These are phyloP conservation scores for Populus hybrid DNA, from an alignment of 441 rosid species.

Conservation along the genomic window DNA sequence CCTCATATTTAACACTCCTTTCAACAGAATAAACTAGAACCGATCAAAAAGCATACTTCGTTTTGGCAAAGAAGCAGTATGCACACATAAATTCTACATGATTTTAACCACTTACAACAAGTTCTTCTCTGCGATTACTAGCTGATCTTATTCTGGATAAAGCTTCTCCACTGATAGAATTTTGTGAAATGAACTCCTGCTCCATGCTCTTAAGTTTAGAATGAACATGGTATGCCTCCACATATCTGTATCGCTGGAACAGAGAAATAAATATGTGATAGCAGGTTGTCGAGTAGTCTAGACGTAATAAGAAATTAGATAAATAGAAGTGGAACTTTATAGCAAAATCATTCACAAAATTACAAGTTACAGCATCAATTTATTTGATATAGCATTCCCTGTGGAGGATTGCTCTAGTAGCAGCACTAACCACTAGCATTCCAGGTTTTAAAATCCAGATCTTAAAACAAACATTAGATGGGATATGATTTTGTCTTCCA, in stretches of 20 bases:
- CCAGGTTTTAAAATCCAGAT: background rate
- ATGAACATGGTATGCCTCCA: constrained; percentile 79
- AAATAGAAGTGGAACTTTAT: background rate
- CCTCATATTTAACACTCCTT: background rate
- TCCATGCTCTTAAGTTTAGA: constrained; percentile 60
- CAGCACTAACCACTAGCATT: background rate
- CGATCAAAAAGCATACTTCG: background rate
- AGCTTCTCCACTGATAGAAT: constrained; percentile 44
- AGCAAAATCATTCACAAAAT: background rate
- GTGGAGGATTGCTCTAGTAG: background rate
- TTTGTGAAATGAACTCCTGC: constrained; percentile 48
- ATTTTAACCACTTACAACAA: constrained; percentile 65
- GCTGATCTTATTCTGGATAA: constrained; percentile 55
- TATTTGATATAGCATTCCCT: background rate
- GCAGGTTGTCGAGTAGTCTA: background rate
- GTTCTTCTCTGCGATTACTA: constrained; percentile 59
- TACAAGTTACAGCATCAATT: background rate
- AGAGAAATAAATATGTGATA: constrained; percentile 17
- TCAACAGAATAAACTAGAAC: background rate
- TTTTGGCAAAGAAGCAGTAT: constrained; percentile 1
- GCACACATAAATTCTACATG: constrained; percentile 14
- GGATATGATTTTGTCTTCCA: background rate
- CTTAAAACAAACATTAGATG: background rate
- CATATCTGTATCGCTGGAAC: constrained; percentile 81
- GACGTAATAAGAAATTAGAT: background rate